These are phyloP conservation scores for Torrubiellomyces zombiae DNA, from an alignment of 2,329 filamentous ascomycete species.

Conservation along the genomic window DNA sequence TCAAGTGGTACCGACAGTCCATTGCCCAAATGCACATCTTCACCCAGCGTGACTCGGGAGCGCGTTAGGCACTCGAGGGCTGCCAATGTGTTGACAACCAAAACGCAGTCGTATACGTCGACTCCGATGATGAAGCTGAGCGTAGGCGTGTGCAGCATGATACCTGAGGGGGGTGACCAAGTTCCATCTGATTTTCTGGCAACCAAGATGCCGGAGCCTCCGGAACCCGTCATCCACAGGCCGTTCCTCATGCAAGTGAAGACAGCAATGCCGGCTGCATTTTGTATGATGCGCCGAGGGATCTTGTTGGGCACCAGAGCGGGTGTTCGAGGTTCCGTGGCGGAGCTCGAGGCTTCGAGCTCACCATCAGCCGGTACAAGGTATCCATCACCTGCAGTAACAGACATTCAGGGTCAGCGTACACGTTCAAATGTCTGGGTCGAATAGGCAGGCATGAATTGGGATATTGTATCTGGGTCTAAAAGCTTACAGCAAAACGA, in stretches of 20 bases:
- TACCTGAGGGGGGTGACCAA: slow-evolving; percentile 83
- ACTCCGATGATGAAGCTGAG: slow-evolving; percentile 82
- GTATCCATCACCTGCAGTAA: slow-evolving; percentile 34
- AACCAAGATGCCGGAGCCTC: slow-evolving; percentile 75
- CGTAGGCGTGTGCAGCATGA: slow-evolving; percentile 77
- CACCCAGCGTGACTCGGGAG: slow-evolving; percentile 62
- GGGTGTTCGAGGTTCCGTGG: slow-evolving; percentile 26
- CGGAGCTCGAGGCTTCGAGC: slow-evolving; percentile 8
- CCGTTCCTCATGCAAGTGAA: slow-evolving; percentile 94
- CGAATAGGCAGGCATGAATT: not conserved
- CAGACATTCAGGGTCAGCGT: too few species aligned
- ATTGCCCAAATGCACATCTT: slow-evolving; percentile 59
- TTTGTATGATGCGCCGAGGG: slow-evolving; percentile 66
- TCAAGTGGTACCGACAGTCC: slow-evolving; percentile 52
- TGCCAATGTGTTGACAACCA: slow-evolving; percentile 77
- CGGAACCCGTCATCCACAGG: slow-evolving; percentile 79
- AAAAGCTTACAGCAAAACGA: slow-evolving; percentile 74
- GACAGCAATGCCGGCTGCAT: slow-evolving; percentile 79
- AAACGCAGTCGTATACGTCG: slow-evolving; percentile 89
- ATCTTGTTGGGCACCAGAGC: slow-evolving; percentile 59
- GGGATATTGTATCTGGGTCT: too few species aligned
- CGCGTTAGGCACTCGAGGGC: slow-evolving; percentile 74
- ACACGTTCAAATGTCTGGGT: not conserved
- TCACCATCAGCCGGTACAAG: slow-evolving; percentile 24
- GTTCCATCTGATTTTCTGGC: slow-evolving; percentile 70